phyloP scores from a whole-genome alignment of 352 stramenopile genomes.

The Phytophthora litchii region DNA sequence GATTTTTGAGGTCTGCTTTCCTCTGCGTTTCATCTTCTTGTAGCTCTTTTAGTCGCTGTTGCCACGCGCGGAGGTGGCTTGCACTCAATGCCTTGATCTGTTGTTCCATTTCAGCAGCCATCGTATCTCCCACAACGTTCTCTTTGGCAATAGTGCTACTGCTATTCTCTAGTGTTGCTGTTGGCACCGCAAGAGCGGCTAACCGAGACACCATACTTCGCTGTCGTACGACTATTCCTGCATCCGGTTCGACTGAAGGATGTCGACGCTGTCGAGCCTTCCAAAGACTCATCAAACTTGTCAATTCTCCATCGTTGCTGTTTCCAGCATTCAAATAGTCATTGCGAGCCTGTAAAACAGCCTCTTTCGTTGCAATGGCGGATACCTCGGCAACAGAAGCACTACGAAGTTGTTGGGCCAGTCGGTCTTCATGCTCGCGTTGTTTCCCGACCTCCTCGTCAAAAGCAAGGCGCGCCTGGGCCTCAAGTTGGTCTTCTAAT shows the following conservation, averaged over 20 bases:
- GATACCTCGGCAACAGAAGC: constrained; percentile 17
- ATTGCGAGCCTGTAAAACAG: constrained; percentile 11
- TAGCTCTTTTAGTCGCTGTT: constrained; percentile 32
- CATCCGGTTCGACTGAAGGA: background rate
- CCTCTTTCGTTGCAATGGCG: constrained; percentile 23
- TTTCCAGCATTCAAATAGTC: constrained; percentile 9
- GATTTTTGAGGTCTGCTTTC: constrained; percentile 27
- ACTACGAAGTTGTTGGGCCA: constrained; percentile 28
- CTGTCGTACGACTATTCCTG: constrained; percentile 5
- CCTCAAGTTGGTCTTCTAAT: constrained; percentile 35
- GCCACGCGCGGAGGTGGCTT: constrained; percentile 25
- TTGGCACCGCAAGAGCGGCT: constrained; percentile 9
- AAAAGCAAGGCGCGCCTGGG: constrained; percentile 26
- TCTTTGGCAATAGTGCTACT: background rate
- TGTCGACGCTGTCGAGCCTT: constrained; percentile 12
- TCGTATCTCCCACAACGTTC: constrained; percentile 26
- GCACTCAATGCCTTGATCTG: constrained; percentile 43
- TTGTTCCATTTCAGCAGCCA: constrained; percentile 37
- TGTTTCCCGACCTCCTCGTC: constrained; percentile 30
- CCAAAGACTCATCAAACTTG: constrained; percentile 21
- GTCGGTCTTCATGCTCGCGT: constrained; percentile 22
- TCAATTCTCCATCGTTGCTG: constrained; percentile 10
- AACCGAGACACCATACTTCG: constrained; percentile 12
- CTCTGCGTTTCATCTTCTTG: constrained; percentile 23
- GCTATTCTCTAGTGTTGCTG: background rate